These are phyloP conservation scores for Plasmodium yoelii DNA, from an alignment of 169 alveolate genomes.

Conservation along the genomic window DNA sequence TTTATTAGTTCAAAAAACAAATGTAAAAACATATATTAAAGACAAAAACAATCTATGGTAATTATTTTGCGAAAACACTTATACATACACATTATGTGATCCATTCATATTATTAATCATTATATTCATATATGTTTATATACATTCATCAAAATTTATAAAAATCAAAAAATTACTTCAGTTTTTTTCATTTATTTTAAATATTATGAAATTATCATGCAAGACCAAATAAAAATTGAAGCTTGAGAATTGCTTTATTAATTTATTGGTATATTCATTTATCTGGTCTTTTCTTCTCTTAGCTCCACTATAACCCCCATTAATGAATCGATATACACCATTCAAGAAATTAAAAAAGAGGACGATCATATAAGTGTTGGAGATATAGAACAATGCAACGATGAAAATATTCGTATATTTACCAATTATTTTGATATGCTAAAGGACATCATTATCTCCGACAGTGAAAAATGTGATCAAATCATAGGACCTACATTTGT, in stretches of 20 bases:
- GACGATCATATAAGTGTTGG: slow-evolving; percentile 35
- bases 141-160: background rate
- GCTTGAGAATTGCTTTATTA: too few species aligned
- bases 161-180: background rate
- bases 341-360: slow-evolving; percentile 26
- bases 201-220: background rate
- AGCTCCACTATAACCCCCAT: slow-evolving; percentile 31
- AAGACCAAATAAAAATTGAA: too few species aligned
- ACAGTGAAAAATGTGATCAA: slow-evolving; percentile 37
- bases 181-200: background rate
- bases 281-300: slow-evolving; percentile 2
- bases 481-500: slow-evolving; percentile 21
- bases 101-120: background rate
- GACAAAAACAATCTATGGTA: slow-evolving; percentile 51
- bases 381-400: slow-evolving; percentile 18
- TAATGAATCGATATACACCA: background rate
- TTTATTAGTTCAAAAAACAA: slow-evolving; percentile 29
- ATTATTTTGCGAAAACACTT: background rate
- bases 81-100: too few species aligned
- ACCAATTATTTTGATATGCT: slow-evolving; percentile 25
- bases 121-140: slow-evolving; percentile 8
- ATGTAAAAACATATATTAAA: slow-evolving; percentile 24
- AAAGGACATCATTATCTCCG: slow-evolving; percentile 30
- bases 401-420: slow-evolving; percentile 16
- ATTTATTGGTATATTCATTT: background rate